A percentile compares a stretch with the other conserved stretches of the same genome.
Evolutionary conservation across 2,329 filamentous ascomycete species (phyloP).

Genomic region (Alternaria ethzedia): DNA sequence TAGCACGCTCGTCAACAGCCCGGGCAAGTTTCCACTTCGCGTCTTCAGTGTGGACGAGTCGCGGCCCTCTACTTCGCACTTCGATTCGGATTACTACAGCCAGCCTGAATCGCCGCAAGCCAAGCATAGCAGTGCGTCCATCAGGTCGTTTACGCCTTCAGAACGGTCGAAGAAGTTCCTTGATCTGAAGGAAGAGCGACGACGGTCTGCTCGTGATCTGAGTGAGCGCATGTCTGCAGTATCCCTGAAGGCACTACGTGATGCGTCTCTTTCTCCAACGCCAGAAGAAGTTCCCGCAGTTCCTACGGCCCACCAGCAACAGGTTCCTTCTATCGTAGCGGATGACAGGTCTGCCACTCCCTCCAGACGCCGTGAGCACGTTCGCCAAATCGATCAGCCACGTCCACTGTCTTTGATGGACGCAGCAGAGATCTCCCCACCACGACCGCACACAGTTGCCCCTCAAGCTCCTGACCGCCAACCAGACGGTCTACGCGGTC

Average conservation of each 20-base stretch:
- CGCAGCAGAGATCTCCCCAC: slow-evolving; percentile 14
- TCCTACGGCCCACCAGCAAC: slow-evolving; percentile 19
- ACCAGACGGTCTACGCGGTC: slow-evolving; percentile 27
- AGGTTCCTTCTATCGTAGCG: slow-evolving; percentile 11
- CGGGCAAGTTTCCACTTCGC: slow-evolving; percentile 23
- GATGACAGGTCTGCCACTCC: slow-evolving; percentile 7
- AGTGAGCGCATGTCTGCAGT: slow-evolving; percentile 40
- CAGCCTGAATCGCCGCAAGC: slow-evolving; percentile 41
- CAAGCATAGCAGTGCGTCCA: slow-evolving; percentile 26
- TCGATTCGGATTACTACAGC: slow-evolving; percentile 48
- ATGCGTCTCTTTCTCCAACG: slow-evolving; percentile 11
- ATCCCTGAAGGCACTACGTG: slow-evolving; percentile 30
- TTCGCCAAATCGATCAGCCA: slow-evolving; percentile 7
- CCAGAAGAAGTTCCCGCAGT: slow-evolving; percentile 32
- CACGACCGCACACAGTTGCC: slow-evolving; percentile 9
- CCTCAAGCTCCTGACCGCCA: slow-evolving; percentile 22
- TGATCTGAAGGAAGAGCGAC: slow-evolving; percentile 31
- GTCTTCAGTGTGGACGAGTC: slow-evolving; percentile 45
- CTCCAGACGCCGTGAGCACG: slow-evolving; percentile 14
- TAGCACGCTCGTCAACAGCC: slow-evolving; percentile 22
- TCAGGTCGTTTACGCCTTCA: slow-evolving; percentile 24
- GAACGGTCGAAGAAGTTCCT: slow-evolving; percentile 42
- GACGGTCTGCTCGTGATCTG: slow-evolving; percentile 36
- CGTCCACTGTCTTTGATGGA: slow-evolving; percentile 16
- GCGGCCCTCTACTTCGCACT: slow-evolving; percentile 44